Conservation (phyloP, 1,284 basidiomycete species). For the Caloboletus firmus region DNA sequence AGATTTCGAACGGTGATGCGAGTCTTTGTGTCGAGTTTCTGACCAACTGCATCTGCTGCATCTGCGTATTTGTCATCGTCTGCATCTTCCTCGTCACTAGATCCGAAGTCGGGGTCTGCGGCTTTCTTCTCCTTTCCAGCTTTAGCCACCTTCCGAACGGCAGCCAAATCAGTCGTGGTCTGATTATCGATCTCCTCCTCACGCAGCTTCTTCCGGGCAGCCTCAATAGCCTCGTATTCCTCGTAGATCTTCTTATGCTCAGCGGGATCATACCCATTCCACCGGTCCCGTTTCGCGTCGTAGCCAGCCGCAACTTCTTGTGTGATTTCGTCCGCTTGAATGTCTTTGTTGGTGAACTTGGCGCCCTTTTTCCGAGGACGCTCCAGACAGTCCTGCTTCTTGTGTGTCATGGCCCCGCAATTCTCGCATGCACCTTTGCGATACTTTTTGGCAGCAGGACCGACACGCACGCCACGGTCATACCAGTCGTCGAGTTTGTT, state of each 20-base stretch:
- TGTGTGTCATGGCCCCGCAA: constrained; percentile 96
- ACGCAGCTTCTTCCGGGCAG: constrained; percentile 82
- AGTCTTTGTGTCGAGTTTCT: constrained; percentile 97
- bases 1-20: constrained; percentile 97
- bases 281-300: constrained; percentile 94
- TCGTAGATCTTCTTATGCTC: constrained; percentile 88
- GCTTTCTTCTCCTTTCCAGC: constrained; percentile 65
- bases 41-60: constrained; percentile 94
- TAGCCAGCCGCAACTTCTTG: constrained; percentile 83
- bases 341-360: constrained; percentile 88
- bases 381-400: constrained; percentile 90
- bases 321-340: constrained; percentile 88
- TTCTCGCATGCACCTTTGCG: constrained; percentile 99
- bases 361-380: constrained; percentile 96
- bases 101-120: constrained; percentile 91
- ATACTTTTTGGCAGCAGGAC: constrained; percentile 92
- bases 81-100: constrained; percentile 91
- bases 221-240: constrained; percentile 92
- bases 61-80: constrained; percentile 98
- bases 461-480: constrained; percentile 83
- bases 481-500: constrained; percentile 90
- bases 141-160: constrained; percentile 82
- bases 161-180: constrained; percentile 84
- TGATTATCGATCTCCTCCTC: constrained; percentile 98
- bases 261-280: constrained; percentile 96